Base-by-base conservation (phyloP, 108 stramenopile species). In the Phaeodactylum tricornutum region DNA sequence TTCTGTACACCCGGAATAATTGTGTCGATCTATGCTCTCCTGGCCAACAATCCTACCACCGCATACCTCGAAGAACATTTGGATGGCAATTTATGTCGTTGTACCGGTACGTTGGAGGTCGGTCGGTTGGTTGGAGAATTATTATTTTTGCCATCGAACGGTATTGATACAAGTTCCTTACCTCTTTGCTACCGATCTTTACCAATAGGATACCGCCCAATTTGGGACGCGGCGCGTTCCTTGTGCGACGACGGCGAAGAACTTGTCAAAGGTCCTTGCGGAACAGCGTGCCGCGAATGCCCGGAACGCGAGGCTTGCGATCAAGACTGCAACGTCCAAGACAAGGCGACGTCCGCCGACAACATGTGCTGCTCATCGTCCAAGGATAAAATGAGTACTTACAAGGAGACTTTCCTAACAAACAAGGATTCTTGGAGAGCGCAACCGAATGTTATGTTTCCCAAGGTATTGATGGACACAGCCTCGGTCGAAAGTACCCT, bases 1-100 rank as follows among this genome's bases (percentile, higher is more conserved):
- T 97, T 88, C 64, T 97, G 96, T 54, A 97, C 96, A 22, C 96
- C 96, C 8, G 96, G 96, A 28, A 95, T 97, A 37, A 74, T 95
- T 40, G 87, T 95, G 66, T 74, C 89, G 6, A 44, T 97, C 32
- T 97, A 94, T 60, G 66, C 90, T 17, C 46, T 94, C 7, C 71
- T 94, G 54, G 74, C 85, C 20, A 81, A 74, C 41, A 50, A 67
- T 27, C 30, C 60, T 5, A 43, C 36, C 22, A 43, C 43, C 5
- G 47, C 53, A 12, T 64, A 81, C 21, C 47, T 96, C n/a, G 93
- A 96, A 65, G 93, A 91, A 53, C 77, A 81, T 44, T 30, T 97
- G 53, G 96, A 97, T 61, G 96, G 96, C 21, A 97, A 97, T 61
- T 58, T 97, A 4, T 97, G 96, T 59, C 76, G 96, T 0, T 97